Evolutionary conservation across 2,329 filamentous ascomycete species (phyloP), one percentile per base, ranked within the genome.

Genomic region (Pseudogymnoascus sp.): DNA sequence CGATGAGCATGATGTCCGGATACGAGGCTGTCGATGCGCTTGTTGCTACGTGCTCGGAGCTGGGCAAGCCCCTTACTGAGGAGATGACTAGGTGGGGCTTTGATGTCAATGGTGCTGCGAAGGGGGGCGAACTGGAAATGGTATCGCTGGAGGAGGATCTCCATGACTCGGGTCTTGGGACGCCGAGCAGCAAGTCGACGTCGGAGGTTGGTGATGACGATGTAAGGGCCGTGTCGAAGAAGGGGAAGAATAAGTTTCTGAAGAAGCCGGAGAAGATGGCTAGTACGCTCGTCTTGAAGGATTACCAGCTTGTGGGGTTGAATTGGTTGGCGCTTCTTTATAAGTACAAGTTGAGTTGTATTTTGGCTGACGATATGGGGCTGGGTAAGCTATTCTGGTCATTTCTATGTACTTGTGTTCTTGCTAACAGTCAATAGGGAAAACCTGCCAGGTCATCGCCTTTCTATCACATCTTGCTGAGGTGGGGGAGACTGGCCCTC

Each of bases 361-460:
- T 99, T 62, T 80, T 99, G 16, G 94, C 94, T 1, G 94, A 99
- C 72, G 94, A 99, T 72, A 99, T 99, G 94, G 94, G 90, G 60
- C 79, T 93, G 41, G 94, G 94, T 52, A 30, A 30, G 45, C 12
- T 52, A 30, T 52, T 30, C 7, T 30, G 45, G 11, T 30, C 4
- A 4, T 35, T 35, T 35, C 41, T 5, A 19, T 45, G 4, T 16
- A 12, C n/a, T 16, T 4, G 14, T 30, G 8, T 6, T 52, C 3
- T 16, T 30, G 14, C 45, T 52, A 28, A 52, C 23, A 52, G 45
- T 5, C 8, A 52, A 19, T 30, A 52, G 45, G 45, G 25, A 99
- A 99, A 79, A 99, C 94, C 0, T 97, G 92, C 69, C 93, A 99
- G 71, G 91, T 97, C 65, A 96, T 99, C 68, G 87, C 91, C 0